Base-by-base conservation (phyloP, 176 grass and related monocot species). In the Elaeis guineensis region DNA sequence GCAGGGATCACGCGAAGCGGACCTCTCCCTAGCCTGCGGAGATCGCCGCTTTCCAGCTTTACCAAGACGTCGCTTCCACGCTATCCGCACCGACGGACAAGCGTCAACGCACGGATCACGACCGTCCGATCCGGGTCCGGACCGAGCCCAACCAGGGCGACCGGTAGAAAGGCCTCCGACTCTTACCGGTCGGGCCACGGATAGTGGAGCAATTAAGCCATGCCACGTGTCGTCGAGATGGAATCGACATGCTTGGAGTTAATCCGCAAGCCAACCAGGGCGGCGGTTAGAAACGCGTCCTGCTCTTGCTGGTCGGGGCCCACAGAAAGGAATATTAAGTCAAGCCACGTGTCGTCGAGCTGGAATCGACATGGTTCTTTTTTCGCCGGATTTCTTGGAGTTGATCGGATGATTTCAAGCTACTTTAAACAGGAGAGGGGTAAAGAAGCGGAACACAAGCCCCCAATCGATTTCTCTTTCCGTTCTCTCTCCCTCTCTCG, bases 51-150 rank as follows among this genome's bases (percentile, higher is more conserved):
- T 2, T 14, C 58, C 59, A 15, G 30, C 59, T 16, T 17, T 50
- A 35, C 6, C 17, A 25, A 72, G 39, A 52, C 80, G 75, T 74
- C 51, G 69, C 80, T 74, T 78, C 64, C 75, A 83, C 80, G 75
- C 75, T 52, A 83, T 64, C 58, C 50, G 56, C 17, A 14, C 26
- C 28, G 18, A 50, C 54, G 24, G 21, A 21, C 4, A 69, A 49
- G 18, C 17, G 56, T 52, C 49, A 50, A 70, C 72, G 49, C 39
- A 58, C 74, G 58, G 22, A 19, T 19, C 3, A 3, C 1, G 0
- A 3, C 69, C 80, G 59, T 65, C 63, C 19, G 80, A 84, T 89
- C 64, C 0, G 15, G 1, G 6, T 6, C 44, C 5, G 28, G 21
- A 72, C 65, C 65, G 26, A n/a, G 1, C 0, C 55, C 52, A 1